phyloP scores from a whole-genome alignment of 768 basidiomycete species.

The Sporobolomyces roseus region DNA sequence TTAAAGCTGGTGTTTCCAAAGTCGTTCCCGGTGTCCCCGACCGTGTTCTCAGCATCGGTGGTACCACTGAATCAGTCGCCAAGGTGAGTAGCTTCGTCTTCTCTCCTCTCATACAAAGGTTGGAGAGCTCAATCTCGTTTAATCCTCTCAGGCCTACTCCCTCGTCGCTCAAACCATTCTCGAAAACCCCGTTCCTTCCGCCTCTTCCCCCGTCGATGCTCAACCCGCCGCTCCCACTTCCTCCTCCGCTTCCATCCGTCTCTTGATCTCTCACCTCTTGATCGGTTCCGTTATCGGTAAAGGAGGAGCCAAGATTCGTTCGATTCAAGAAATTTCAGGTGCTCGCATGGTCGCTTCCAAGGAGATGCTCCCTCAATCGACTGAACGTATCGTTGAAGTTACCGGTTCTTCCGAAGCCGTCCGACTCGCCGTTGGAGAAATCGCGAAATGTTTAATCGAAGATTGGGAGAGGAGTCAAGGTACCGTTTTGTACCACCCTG shows the following conservation, averaged over 20 bases:
- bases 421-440: constrained; percentile 87
- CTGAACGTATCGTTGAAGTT: constrained; percentile 96
- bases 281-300: constrained; percentile 95
- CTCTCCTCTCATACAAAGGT: no score
- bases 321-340: constrained; percentile 92
- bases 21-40: constrained; percentile 97
- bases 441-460: constrained; percentile 88
- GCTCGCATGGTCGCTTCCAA: constrained; percentile 98
- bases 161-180: constrained; percentile 70
- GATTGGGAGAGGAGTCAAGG: constrained; percentile 94
- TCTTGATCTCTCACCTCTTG: constrained; percentile 96
- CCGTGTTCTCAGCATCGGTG: constrained; percentile 90
- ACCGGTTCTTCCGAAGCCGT: constrained; percentile 90
- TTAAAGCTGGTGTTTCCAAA: constrained; percentile 98
- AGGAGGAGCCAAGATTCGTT: constrained; percentile 94
- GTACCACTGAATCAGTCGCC: constrained; percentile 85
- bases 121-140: no score
- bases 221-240: constrained; percentile 62
- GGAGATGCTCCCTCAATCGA: constrained; percentile 98
- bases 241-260: constrained; percentile 73
- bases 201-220: constrained; percentile 68
- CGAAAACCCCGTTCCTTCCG: constrained; percentile 62
- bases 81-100: constrained; percentile 60
- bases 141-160: constrained; percentile 70
- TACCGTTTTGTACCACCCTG: constrained; percentile 93